These are phyloP conservation scores for Phytophthora colocasiae DNA, from an alignment of 352 stramenopile genomes.

Conservation along the genomic window DNA sequence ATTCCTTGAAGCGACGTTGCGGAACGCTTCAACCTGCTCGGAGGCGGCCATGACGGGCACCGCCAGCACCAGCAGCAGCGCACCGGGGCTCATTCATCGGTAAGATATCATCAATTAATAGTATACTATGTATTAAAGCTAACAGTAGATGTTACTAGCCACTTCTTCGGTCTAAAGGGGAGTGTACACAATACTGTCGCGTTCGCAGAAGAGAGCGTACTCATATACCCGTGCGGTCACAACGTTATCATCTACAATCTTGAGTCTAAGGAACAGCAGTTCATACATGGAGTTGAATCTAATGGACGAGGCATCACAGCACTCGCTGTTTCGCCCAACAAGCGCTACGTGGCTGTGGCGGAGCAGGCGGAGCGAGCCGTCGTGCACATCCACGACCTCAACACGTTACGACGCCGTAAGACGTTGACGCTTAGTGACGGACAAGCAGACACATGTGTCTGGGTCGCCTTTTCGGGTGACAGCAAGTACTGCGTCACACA, in stretches of 20 bases:
- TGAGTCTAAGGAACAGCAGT: constrained; percentile 91
- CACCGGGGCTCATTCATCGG: constrained; percentile 59
- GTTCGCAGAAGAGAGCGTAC: constrained; percentile 86
- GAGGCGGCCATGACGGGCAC: constrained; percentile 18
- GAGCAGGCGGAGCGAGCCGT: constrained; percentile 85
- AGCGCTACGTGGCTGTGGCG: constrained; percentile 89
- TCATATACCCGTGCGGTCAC: constrained; percentile 90
- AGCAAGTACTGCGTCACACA: constrained; percentile 92
- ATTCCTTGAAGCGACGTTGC: constrained; percentile 8
- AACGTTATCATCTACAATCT: constrained; percentile 91
- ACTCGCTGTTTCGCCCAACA: constrained; percentile 81
- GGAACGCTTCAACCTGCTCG: constrained; percentile 23
- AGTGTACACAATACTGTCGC: constrained; percentile 83
- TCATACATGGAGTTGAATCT: constrained; percentile 88
- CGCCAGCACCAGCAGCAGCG: constrained; percentile 24
- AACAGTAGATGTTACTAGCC: constrained; percentile 29
- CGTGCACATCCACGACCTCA: constrained; percentile 93
- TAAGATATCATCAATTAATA: background rate
- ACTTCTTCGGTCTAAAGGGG: constrained; percentile 89
- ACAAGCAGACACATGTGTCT: constrained; percentile 78
- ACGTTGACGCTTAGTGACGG: constrained; percentile 84
- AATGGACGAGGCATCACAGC: constrained; percentile 86
- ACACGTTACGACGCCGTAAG: constrained; percentile 87
- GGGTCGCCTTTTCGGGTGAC: constrained; percentile 91
- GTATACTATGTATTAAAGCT: background rate